Evolutionary conservation across 2,329 filamentous ascomycete species (phyloP).

Genomic region (Ophiosphaerella narmari): DNA sequence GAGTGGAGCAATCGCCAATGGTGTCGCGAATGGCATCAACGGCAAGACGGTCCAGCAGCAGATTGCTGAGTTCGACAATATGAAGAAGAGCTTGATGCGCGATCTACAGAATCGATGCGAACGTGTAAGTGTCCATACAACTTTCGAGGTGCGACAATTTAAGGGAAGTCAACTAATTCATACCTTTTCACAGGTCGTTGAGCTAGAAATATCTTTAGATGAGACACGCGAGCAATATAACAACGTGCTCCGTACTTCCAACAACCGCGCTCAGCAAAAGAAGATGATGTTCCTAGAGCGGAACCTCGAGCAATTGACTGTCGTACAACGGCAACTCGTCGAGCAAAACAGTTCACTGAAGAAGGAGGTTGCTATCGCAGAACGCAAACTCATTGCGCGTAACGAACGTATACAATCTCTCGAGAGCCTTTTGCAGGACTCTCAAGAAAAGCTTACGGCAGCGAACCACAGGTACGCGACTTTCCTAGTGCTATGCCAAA

Average conservation of each 20-base stretch:
- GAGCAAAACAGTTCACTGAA: slow-evolving; percentile 93
- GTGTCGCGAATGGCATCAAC: slow-evolving; percentile 62
- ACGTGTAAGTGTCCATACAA: slow-evolving; percentile 58
- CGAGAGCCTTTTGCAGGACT: slow-evolving; percentile 90
- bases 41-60: slow-evolving; percentile 96
- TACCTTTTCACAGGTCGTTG: slow-evolving; percentile 65
- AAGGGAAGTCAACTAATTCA: slow-evolving; percentile 19
- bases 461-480: slow-evolving; percentile 89
- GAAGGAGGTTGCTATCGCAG: slow-evolving; percentile 98
- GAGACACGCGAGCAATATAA: slow-evolving; percentile 99
- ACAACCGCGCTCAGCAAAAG: slow-evolving; percentile 99
- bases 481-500: background rate
- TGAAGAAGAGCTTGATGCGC: slow-evolving; percentile 99
- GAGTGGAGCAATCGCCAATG: slow-evolving; percentile 65
- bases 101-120: slow-evolving; percentile 98
- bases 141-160: slow-evolving; percentile 7
- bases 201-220: slow-evolving; percentile 96
- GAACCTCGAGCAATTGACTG: slow-evolving; percentile 95
- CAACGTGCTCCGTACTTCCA: slow-evolving; percentile 93
- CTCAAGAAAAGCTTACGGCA: slow-evolving; percentile 96
- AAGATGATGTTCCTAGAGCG: slow-evolving; percentile 99
- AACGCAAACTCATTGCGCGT: slow-evolving; percentile 92
- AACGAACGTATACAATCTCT: slow-evolving; percentile 97
- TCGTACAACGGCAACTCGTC: slow-evolving; percentile 95
- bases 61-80: slow-evolving; percentile 97